Percentiles rank a stretch among this genome's conserved stretches.
Conservation (phyloP, 148 eudicot species). For the Amaranthus cruentus region DNA sequence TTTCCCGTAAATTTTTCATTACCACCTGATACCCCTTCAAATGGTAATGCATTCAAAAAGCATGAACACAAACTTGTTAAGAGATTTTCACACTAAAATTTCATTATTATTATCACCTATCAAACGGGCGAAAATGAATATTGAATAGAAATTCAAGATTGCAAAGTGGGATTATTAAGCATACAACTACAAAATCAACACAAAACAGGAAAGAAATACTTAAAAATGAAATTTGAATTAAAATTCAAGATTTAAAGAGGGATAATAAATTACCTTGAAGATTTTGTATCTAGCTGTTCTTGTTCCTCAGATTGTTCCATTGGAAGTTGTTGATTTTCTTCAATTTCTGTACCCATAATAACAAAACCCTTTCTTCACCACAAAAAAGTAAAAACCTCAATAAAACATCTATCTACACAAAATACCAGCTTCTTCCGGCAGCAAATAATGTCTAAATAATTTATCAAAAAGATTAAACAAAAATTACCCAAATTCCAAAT, state of each 20-base stretch:
- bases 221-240: background rate
- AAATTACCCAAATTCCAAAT: background rate
- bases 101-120: no score
- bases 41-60: no score
- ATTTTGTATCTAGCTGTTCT: slow-evolving; percentile 11
- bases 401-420: slow-evolving; percentile 3
- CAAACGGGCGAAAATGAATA: no score
- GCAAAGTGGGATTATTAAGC: no score
- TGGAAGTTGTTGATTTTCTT: slow-evolving; percentile 19
- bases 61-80: no score
- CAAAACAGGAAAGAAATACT: background rate
- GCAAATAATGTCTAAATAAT: background rate
- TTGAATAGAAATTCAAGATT: no score
- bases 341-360: slow-evolving; percentile 18
- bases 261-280: slow-evolving; percentile 24
- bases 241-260: background rate
- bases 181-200: background rate
- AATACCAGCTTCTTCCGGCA: background rate
- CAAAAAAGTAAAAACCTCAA: background rate
- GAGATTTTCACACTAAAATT: no score
- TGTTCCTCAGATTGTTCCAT: slow-evolving; percentile 9
- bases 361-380: slow-evolving; percentile 15
- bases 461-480: background rate
- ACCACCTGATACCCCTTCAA: no score
- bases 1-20: no score